Evolutionary conservation across 768 basidiomycete genomes (phyloP).

Genomic region (Rhodotorula diobovata): DNA sequence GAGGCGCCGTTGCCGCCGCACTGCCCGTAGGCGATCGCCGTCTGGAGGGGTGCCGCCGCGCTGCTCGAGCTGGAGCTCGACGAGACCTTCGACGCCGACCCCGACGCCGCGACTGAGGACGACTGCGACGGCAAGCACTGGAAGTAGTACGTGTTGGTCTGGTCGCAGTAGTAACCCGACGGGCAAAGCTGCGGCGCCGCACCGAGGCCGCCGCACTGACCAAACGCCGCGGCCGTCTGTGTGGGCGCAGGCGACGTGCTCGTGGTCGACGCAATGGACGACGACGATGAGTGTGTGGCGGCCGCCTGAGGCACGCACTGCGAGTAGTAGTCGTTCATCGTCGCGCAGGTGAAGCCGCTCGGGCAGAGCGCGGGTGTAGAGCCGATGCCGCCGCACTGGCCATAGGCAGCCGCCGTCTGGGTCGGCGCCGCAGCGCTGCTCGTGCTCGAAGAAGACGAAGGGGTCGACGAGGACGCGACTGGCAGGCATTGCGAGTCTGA

Average conservation of each 20-base stretch:
- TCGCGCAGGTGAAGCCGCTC: neutral
- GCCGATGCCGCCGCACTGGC: slow-evolving; percentile 6
- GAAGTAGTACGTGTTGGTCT: neutral
- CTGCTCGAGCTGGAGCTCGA: neutral
- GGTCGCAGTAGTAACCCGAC: neutral
- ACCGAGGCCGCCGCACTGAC: too few relatives aligned
- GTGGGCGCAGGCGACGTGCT: neutral
- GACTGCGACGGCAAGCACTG: neutral
- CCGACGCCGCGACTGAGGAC: too few relatives aligned
- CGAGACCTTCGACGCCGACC: neutral
- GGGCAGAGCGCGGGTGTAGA: neutral
- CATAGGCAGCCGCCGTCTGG: neutral
- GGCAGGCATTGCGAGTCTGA: neutral
- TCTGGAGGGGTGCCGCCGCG: neutral
- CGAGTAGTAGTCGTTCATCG: neutral
- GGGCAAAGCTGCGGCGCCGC: too few relatives aligned
- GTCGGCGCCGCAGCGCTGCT: neutral
- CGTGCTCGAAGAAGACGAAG: neutral
- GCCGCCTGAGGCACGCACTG: neutral
- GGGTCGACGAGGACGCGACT: neutral
- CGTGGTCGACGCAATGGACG: neutral
- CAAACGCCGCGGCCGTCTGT: too few relatives aligned
- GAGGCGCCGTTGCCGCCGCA: too few relatives aligned
- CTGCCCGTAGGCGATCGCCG: neutral
- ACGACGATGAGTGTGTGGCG: too few relatives aligned